A percentile compares a stretch with the other conserved stretches of the same genome.
phyloP scores from a whole-genome alignment of 2,329 filamentous ascomycete genomes.

The Pyrenochaeta sp. region DNA sequence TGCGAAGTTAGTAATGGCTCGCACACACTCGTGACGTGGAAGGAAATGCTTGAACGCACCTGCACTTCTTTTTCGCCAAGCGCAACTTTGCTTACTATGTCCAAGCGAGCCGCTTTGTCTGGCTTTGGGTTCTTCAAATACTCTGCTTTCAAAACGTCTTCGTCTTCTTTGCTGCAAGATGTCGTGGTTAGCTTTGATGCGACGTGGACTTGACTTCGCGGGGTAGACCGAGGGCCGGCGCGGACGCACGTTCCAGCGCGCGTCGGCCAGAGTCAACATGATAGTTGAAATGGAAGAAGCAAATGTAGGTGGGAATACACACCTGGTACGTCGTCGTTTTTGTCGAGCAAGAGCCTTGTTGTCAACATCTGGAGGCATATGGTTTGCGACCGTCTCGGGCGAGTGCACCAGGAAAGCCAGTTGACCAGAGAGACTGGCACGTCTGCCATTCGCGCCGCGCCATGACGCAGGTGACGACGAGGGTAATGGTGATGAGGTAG shows the following conservation, averaged over 20 bases:
- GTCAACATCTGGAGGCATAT: constrained; percentile 65
- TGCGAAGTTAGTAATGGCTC: constrained; percentile 37
- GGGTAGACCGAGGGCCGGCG: constrained; percentile 28
- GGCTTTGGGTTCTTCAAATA: constrained; percentile 88
- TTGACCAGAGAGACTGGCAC: constrained; percentile 37
- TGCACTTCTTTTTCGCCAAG: constrained; percentile 96
- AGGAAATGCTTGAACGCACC: constrained; percentile 63
- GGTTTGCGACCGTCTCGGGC: constrained; percentile 63
- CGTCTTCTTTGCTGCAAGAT: constrained; percentile 70
- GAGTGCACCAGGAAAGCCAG: constrained; percentile 69
- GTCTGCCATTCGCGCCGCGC: constrained; percentile 26
- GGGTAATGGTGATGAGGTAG: constrained; percentile 36
- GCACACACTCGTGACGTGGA: constrained; percentile 39
- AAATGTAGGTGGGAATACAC: constrained; percentile 32
- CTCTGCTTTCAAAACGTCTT: constrained; percentile 84
- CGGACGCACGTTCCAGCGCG: constrained; percentile 41
- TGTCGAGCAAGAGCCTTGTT: constrained; percentile 68
- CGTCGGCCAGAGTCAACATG: constrained; percentile 35
- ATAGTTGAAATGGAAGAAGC: constrained; percentile 20
- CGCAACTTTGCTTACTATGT: constrained; percentile 84
- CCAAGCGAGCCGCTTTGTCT: constrained; percentile 85
- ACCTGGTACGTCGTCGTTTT: constrained; percentile 70
- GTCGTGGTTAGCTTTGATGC: constrained; percentile 38
- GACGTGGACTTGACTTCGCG: constrained; percentile 22
- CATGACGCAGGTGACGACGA: constrained; percentile 34